Conservation (phyloP, 306 rosid species). For the Prunus salicina region DNA sequence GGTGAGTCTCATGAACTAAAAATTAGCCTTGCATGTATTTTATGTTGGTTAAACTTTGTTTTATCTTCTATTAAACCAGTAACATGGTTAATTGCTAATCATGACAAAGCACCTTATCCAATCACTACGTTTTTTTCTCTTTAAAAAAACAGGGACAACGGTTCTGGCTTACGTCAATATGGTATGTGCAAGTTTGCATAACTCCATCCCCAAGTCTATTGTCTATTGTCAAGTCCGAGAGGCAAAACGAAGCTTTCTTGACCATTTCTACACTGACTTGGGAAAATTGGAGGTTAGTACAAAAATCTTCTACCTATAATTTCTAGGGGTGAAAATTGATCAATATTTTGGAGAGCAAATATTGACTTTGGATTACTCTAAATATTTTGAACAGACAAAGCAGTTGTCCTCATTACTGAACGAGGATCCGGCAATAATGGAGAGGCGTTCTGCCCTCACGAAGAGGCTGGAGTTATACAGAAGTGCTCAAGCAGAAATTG, state of each 20-base stretch:
- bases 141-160: constrained; percentile 51
- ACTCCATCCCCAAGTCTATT: constrained; percentile 81
- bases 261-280: constrained; percentile 72
- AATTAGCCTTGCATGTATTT: neutral
- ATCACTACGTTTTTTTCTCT: neutral
- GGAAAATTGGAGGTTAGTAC: constrained; percentile 75
- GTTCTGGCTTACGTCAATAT: constrained; percentile 78
- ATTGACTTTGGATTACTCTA: neutral
- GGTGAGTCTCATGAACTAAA: constrained; percentile 41
- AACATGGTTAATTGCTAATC: neutral
- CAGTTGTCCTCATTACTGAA: constrained; percentile 71
- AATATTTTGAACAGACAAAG: constrained; percentile 49
- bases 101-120: neutral
- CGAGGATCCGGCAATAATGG: constrained; percentile 94
- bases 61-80: neutral
- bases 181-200: constrained; percentile 74
- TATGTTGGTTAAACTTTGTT: neutral
- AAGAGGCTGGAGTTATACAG: constrained; percentile 88
- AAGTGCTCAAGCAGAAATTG: constrained; percentile 87
- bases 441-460: constrained; percentile 64
- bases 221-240: constrained; percentile 92
- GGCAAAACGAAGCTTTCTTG: constrained; percentile 83
- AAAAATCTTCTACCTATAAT: neutral
- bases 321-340: neutral
- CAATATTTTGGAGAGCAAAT: neutral